These are phyloP conservation scores for Vitis cinerea DNA, from an alignment of 164 flowering plant genomes.

Conservation along the genomic window DNA sequence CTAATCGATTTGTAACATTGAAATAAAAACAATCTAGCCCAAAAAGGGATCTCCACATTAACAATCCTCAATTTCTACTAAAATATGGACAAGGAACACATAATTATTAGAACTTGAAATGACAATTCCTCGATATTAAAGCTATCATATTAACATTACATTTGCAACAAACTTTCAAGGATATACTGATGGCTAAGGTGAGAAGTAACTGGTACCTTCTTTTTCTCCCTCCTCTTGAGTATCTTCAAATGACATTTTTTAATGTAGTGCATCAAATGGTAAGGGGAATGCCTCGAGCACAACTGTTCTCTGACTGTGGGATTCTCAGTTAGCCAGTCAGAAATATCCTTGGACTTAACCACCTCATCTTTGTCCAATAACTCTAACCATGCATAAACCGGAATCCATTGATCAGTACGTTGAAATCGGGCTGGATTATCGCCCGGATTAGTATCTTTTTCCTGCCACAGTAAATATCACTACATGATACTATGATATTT, in stretches of 20 bases:
- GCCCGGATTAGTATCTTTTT: slow-evolving; percentile 25
- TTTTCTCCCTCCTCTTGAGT: slow-evolving; percentile 67
- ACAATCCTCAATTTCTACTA: neutral
- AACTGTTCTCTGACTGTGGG: slow-evolving; percentile 61
- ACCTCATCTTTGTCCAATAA: slow-evolving; percentile 71
- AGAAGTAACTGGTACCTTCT: slow-evolving; percentile 36
- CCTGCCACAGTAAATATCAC: slow-evolving; percentile 31
- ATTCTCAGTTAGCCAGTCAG: slow-evolving; percentile 76
- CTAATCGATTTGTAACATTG: no score
- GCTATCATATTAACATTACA: neutral
- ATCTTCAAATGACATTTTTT: slow-evolving; percentile 86
- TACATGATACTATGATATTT: neutral
- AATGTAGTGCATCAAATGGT: slow-evolving; percentile 86
- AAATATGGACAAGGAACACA: neutral
- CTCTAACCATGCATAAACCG: slow-evolving; percentile 90
- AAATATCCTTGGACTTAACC: slow-evolving; percentile 72
- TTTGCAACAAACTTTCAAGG: neutral
- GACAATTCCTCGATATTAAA: neutral
- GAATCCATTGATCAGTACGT: slow-evolving; percentile 85
- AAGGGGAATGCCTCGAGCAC: slow-evolving; percentile 69
- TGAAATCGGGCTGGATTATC: slow-evolving; percentile 64
- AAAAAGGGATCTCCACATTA: neutral
- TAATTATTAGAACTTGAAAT: neutral
- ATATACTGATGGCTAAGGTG: neutral
- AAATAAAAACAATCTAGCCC: no score